phyloP scores from a whole-genome alignment of 345 rosid species.

The Microthlaspi erraticum region DNA sequence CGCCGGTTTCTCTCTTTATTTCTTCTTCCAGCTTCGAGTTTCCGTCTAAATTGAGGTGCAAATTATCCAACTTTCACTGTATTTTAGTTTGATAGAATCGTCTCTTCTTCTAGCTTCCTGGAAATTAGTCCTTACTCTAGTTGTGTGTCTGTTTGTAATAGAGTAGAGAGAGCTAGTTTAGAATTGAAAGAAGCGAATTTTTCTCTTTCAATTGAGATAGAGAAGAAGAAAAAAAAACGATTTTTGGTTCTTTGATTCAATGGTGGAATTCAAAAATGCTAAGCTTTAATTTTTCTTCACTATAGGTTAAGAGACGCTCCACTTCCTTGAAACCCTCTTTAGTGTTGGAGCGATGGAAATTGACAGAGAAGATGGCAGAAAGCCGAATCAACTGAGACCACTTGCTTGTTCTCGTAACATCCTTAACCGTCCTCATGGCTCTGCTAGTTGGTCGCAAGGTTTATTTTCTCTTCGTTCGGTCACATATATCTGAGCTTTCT shows the following conservation, averaged over 20 bases:
- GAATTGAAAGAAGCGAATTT: slow-evolving; percentile 4
- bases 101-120: slow-evolving; percentile 21
- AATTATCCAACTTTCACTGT: background rate
- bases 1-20: background rate
- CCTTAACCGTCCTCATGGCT: slow-evolving; percentile 93
- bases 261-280: background rate
- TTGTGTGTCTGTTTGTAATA: background rate
- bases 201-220: slow-evolving; percentile 14
- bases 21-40: slow-evolving; percentile 3
- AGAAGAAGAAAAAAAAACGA: background rate
- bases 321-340: slow-evolving; percentile 1
- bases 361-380: slow-evolving; percentile 70
- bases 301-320: background rate
- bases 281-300: background rate
- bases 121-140: background rate
- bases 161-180: background rate
- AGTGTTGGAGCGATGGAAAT: slow-evolving; percentile 53
- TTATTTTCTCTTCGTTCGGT: background rate
- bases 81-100: slow-evolving; percentile 1
- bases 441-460: slow-evolving; percentile 98
- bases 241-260: background rate
- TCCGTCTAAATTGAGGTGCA: slow-evolving; percentile 1
- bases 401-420: slow-evolving; percentile 73
- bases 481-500: background rate
- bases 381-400: slow-evolving; percentile 76